Base-by-base conservation (phyloP, 495 filamentous ascomycete species). In the Cairneyella variabilis region DNA sequence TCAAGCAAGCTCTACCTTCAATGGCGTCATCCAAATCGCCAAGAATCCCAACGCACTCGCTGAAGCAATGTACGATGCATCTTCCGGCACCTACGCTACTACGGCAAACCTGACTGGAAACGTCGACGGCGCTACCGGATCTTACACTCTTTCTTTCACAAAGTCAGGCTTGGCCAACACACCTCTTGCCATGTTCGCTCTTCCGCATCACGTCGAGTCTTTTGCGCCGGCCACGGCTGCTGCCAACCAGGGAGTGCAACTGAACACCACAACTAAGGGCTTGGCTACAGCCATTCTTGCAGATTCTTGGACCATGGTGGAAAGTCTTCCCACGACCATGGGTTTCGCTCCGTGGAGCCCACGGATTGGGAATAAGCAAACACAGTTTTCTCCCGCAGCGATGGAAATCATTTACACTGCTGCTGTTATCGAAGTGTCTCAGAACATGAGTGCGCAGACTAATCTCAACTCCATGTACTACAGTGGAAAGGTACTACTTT, bases 381-480 rank as follows among this genome's bases (percentile, higher is more conserved):
- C 67, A 11, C 64, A 53, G n/a, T 66, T 92, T 8, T 83, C 80
- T 3, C 51, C 67, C 1, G 64, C 63, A 4, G 76, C 77, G 1
- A 76, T 77, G 42, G 62, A 73, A 0, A 70, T 73, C 1, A 85
- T 93, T 54, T 68, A 72, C 21, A 67, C 69, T 25, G 74, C 82
- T 3, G 85, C 84, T 2, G 66, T 70, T 3, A 71, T 73, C 10
- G 93, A 98, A 66, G 66, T 95, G 0, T 68, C 76, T 8, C 82
- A 95, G 64, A 77, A 91, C 60, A 85, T 96, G 45, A 62, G 71
- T 20, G 64, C 66, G 4, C 86, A 95, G 64, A 83, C 82, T 3
- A 78, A 93, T 54, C 75, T 91, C 27, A 78, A 95, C 64, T 95
- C 87, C 56, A 95, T 97, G 86, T 98, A 98, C 69, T 98, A 88